Conservation (phyloP, 1,139 yeast species). For the Lodderomyces parapsilosis region DNA sequence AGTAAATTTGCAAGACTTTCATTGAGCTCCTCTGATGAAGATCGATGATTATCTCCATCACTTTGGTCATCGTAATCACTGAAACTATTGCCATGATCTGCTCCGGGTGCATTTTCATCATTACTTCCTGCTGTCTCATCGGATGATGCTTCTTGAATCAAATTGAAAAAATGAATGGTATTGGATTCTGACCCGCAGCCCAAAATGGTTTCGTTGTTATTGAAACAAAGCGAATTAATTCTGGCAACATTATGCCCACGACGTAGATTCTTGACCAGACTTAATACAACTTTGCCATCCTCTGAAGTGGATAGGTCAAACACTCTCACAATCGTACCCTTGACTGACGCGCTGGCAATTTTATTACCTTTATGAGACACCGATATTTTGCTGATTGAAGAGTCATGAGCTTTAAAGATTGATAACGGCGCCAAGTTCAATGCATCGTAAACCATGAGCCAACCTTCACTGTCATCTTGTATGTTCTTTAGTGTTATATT, state of each 20-base stretch:
- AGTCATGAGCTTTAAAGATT: slow-evolving; percentile 58
- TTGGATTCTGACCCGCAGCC: slow-evolving; percentile 69
- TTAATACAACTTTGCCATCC: slow-evolving; percentile 18
- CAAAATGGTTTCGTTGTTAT: slow-evolving; percentile 47
- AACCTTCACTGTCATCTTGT: slow-evolving; percentile 30
- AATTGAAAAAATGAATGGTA: slow-evolving; percentile 64
- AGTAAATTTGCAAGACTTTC: slow-evolving; percentile 45
- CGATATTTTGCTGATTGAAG: slow-evolving; percentile 46
- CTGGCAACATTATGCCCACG: slow-evolving; percentile 65
- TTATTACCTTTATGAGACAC: slow-evolving; percentile 51
- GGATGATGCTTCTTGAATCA: slow-evolving; percentile 15
- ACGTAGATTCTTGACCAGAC: slow-evolving; percentile 53
- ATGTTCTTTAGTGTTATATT: slow-evolving; percentile 26
- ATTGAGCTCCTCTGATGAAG: slow-evolving; percentile 35
- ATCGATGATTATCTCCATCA: slow-evolving; percentile 13
- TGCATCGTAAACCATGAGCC: slow-evolving; percentile 60
- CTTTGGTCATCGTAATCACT: slow-evolving; percentile 14
- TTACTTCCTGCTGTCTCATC: slow-evolving; percentile 11
- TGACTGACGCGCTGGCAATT: slow-evolving; percentile 67
- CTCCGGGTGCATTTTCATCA: slow-evolving; percentile 13
- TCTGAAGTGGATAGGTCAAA: slow-evolving; percentile 20
- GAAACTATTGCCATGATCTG: slow-evolving; percentile 10
- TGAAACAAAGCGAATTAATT: slow-evolving; percentile 57
- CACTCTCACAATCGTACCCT: slow-evolving; percentile 71
- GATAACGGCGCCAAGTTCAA: slow-evolving; percentile 54